phyloP scores from a whole-genome alignment of 257 asterid genomes.

The Apocynum venetum region DNA sequence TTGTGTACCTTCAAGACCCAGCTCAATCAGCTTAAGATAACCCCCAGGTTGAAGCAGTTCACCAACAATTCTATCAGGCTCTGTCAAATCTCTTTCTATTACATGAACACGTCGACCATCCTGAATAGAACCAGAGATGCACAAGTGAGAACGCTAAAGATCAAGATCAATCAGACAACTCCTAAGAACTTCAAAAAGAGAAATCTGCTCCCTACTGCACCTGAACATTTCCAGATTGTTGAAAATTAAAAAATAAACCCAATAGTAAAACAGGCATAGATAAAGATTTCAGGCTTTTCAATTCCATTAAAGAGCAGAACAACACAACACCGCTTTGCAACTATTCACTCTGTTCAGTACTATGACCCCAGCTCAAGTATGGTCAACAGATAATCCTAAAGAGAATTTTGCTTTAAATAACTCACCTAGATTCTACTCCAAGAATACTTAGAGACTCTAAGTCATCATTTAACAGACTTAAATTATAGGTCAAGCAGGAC shows the following conservation, averaged over 20 bases:
- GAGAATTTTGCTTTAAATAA: no score
- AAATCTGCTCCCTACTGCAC: background rate
- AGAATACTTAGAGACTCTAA: no score
- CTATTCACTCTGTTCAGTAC: no score
- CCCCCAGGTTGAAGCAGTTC: slow-evolving; percentile 51
- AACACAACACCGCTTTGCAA: no score
- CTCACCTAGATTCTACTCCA: no score
- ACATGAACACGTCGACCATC: slow-evolving; percentile 42
- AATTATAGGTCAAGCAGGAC: no score
- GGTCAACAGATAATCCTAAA: no score
- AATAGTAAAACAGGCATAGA: background rate
- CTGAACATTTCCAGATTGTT: background rate
- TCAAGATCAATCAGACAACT: background rate
- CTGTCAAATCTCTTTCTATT: slow-evolving; percentile 40
- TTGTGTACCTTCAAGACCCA: slow-evolving; percentile 35
- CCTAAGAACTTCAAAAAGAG: background rate
- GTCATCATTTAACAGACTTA: no score
- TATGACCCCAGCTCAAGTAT: no score
- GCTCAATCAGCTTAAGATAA: slow-evolving; percentile 39
- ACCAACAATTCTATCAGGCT: slow-evolving; percentile 44
- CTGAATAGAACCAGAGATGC: slow-evolving; percentile 17
- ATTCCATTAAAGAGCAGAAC: no score
- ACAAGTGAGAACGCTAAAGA: background rate
- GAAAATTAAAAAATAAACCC: background rate
- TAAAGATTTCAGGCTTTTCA: no score